Conservation (phyloP, 352 stramenopile genomes). For the Halophytophthora batemanensis region DNA sequence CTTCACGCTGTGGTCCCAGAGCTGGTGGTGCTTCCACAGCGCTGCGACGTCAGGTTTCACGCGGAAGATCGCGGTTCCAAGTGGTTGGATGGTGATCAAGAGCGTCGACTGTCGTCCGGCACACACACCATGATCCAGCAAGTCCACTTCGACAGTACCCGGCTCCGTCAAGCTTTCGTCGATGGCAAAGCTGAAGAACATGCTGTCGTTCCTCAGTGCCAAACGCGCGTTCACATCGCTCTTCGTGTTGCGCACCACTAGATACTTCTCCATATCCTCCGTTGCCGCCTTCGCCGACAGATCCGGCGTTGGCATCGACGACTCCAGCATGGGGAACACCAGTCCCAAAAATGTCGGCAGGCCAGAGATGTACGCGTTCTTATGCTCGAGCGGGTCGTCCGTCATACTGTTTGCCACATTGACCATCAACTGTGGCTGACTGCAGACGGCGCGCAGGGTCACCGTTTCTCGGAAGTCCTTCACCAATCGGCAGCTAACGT, state of each 20-base stretch:
- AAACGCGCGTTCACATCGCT: slow-evolving; percentile 61
- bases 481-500: slow-evolving; percentile 84
- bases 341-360: slow-evolving; percentile 79
- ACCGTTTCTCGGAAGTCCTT: slow-evolving; percentile 88
- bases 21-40: slow-evolving; percentile 74
- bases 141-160: slow-evolving; percentile 47
- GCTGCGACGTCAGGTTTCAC: slow-evolving; percentile 65
- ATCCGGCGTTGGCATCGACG: slow-evolving; percentile 42
- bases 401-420: slow-evolving; percentile 49
- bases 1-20: slow-evolving; percentile 87
- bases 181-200: slow-evolving; percentile 80
- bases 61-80: slow-evolving; percentile 54
- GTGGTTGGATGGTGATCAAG: slow-evolving; percentile 65
- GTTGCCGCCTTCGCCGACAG: slow-evolving; percentile 21
- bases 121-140: slow-evolving; percentile 71
- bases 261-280: slow-evolving; percentile 59
- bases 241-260: slow-evolving; percentile 78
- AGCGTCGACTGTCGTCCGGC: slow-evolving; percentile 60
- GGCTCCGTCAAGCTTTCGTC: slow-evolving; percentile 38
- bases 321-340: slow-evolving; percentile 78
- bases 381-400: slow-evolving; percentile 29
- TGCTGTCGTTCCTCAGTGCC: slow-evolving; percentile 77
- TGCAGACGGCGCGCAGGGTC: slow-evolving; percentile 71
- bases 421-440: slow-evolving; percentile 73
- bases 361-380: slow-evolving; percentile 32